Evolutionary conservation across 2,329 filamentous ascomycete species (phyloP).

Genomic region (Emydomyces testavorans): DNA sequence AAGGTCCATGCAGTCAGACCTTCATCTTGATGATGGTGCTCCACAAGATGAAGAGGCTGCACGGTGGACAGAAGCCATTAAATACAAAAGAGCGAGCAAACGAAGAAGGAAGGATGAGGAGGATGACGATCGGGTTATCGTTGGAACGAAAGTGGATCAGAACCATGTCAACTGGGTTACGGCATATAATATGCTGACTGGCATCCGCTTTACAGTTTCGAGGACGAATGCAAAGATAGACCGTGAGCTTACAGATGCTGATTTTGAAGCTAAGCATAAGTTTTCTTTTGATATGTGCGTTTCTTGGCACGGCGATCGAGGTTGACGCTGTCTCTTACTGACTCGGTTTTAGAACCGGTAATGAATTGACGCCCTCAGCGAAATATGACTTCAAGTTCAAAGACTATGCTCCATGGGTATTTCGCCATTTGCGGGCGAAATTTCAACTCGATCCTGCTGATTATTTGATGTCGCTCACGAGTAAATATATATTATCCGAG

Average conservation of each 20-base stretch:
- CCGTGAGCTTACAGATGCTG: conserved; percentile 73
- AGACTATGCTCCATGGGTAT: conserved; percentile 99
- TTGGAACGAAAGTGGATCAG: conserved; percentile 96
- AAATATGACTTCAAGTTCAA: conserved; percentile 99
- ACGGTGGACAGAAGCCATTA: conserved; percentile 84
- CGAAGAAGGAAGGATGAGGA: conserved; percentile 75
- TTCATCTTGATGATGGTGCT: conserved; percentile 63
- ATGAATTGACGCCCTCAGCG: conserved; percentile 90
- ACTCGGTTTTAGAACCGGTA: conserved; percentile 60
- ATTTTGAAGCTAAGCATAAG: conserved; percentile 92
- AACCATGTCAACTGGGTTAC: conserved; percentile 95
- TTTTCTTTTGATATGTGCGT: conserved; percentile 96
- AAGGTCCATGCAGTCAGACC: conserved; percentile 72
- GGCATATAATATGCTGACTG: conserved; percentile 98
- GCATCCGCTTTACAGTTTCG: conserved; percentile 92
- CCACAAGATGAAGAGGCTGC: conserved; percentile 80
- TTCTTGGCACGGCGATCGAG: too few relatives aligned
- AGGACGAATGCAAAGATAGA: conserved; percentile 95
- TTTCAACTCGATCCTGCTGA: conserved; percentile 93
- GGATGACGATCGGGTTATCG: conserved; percentile 77
- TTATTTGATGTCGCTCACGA: conserved; percentile 94
- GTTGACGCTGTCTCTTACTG: conserved; percentile 9
- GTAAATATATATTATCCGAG: conserved; percentile 97
- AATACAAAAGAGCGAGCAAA: conserved; percentile 82
- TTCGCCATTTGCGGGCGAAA: conserved; percentile 74